phyloP scores from a whole-genome alignment of 345 rosid genomes.

The Odontarrhena argentea region DNA sequence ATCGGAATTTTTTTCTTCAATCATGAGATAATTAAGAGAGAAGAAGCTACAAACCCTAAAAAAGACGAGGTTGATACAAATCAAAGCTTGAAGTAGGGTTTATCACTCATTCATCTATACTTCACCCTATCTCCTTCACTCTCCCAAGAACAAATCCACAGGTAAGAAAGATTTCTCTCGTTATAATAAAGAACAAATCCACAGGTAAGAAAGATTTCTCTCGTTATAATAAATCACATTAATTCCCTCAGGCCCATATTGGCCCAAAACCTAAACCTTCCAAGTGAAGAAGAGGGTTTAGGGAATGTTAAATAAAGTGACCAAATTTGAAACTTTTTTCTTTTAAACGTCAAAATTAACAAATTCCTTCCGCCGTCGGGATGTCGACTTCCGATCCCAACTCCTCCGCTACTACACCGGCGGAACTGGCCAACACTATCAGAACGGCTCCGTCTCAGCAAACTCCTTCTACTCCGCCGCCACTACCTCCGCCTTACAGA shows the following conservation, averaged over 20 bases:
- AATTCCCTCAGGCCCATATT: constrained; percentile 32
- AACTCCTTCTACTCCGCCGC: constrained; percentile 24
- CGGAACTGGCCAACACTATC: neutral
- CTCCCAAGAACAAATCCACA: constrained; percentile 1
- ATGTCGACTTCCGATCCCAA: constrained; percentile 40
- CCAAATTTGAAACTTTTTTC: constrained; percentile 38
- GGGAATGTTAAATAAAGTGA: constrained; percentile 22
- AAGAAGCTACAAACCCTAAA: constrained; percentile 14
- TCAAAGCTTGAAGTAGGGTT: constrained; percentile 27
- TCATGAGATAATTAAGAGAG: neutral
- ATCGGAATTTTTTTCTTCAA: neutral
- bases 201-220: neutral
- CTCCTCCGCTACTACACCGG: constrained; percentile 32
- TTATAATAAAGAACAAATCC: too few relatives aligned
- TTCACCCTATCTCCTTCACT: constrained; percentile 30
- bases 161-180: too few relatives aligned
- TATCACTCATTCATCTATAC: constrained; percentile 28
- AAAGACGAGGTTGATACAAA: neutral
- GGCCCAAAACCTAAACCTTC: constrained; percentile 15
- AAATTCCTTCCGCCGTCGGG: constrained; percentile 29
- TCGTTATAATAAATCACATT: neutral
- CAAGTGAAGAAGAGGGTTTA: neutral
- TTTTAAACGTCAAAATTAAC: neutral
- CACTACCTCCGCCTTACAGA: constrained; percentile 31
- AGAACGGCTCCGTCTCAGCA: constrained; percentile 13